phyloP scores from a whole-genome alignment of 345 rosid genomes.

The Aquilaria sinensis region DNA sequence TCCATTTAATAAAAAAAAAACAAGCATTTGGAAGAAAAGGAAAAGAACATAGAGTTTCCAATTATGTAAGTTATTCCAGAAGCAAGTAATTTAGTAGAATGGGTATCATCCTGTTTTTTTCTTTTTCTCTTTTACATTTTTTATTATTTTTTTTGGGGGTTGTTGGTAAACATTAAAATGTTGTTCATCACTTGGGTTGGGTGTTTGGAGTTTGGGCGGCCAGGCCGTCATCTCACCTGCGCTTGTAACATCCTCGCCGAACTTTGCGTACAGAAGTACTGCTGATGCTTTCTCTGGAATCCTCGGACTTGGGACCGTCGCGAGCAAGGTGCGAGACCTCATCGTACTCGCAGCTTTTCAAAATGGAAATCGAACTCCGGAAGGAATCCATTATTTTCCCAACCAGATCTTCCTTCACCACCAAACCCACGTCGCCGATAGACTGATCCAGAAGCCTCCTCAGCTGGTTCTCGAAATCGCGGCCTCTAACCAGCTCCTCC shows the following conservation, averaged over 20 bases:
- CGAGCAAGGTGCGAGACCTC: slow-evolving; percentile 9
- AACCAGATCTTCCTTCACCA: slow-evolving; percentile 22
- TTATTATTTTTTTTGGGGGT: too few species aligned
- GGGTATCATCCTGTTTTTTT: too few species aligned
- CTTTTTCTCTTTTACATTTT: too few species aligned
- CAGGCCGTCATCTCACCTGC: slow-evolving; percentile 29
- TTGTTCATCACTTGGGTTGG: too few species aligned
- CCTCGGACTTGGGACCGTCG: slow-evolving; percentile 30
- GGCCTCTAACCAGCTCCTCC: slow-evolving; percentile 36
- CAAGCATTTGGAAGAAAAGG: too few species aligned
- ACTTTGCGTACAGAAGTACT: slow-evolving; percentile 13
- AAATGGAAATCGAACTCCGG: slow-evolving; percentile 19
- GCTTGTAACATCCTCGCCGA: slow-evolving; percentile 49
- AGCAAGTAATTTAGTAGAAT: too few species aligned
- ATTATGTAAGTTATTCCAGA: too few species aligned
- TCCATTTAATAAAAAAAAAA: not conserved
- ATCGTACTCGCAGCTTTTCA: not conserved
- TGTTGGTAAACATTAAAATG: too few species aligned
- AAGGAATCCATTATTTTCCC: slow-evolving; percentile 23
- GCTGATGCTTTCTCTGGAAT: slow-evolving; percentile 31
- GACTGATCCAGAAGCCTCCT: slow-evolving; percentile 1
- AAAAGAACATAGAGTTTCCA: too few species aligned
- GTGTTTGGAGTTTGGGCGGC: not conserved
- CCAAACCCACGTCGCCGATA: too few species aligned
- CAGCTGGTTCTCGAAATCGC: slow-evolving; percentile 20